A percentile compares a stretch with the other conserved stretches of the same genome.
These are phyloP conservation scores for Coemansia umbellata DNA, from an alignment of 192 early-diverging fungal species.

Conservation along the genomic window DNA sequence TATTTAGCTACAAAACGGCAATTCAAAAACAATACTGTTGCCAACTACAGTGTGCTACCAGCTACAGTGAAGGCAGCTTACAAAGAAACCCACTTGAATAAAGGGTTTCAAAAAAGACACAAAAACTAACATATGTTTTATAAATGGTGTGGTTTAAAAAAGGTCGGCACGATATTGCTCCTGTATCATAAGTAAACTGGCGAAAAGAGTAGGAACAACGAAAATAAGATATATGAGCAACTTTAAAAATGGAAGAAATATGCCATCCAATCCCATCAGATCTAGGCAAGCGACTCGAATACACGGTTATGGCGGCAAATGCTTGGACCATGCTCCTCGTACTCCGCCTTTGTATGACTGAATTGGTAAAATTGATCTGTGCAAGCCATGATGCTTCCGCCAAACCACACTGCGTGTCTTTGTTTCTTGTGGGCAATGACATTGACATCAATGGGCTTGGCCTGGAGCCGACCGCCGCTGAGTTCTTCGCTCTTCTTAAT, in stretches of 20 bases:
- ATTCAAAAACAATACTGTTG: no score
- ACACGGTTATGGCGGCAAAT: conserved; percentile 92
- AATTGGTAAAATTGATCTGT: conserved; percentile 84
- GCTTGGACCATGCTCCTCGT: conserved; percentile 95
- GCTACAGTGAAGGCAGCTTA: no score
- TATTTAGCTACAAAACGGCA: no score
- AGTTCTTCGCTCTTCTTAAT: conserved; percentile 70
- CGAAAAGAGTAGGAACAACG: no score
- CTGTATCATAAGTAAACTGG: no score
- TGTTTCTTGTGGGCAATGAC: conserved; percentile 98
- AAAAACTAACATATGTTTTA: no score
- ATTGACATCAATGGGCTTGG: conserved; percentile 89
- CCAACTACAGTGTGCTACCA: no score
- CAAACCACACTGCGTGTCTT: conserved; percentile 99
- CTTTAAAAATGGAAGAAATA: neutral
- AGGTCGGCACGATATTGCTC: no score
- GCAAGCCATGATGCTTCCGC: conserved; percentile 89
- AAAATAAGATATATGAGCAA: neutral
- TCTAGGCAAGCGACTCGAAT: conserved; percentile 58
- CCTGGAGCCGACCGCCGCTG: conserved; percentile 66
- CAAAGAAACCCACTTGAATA: no score
- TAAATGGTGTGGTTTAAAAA: no score
- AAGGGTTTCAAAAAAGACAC: no score
- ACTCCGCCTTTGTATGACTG: conserved; percentile 97
- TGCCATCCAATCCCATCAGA: neutral